phyloP scores from a whole-genome alignment of 352 stramenopile species.

The Phytophthora ramorum region DNA sequence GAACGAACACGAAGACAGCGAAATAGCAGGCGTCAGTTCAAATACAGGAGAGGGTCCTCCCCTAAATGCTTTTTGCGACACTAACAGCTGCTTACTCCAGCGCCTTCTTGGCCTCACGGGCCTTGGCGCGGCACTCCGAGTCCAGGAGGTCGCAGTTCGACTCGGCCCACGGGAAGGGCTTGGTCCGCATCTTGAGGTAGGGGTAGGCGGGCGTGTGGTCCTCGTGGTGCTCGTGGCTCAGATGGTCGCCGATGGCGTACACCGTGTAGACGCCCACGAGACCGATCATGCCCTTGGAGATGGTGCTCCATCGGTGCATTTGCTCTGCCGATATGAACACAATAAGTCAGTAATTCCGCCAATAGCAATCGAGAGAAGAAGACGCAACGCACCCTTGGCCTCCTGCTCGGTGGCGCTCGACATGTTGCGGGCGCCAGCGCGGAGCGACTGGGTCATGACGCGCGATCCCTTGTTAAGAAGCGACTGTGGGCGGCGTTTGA shows the following conservation, averaged over 20 bases:
- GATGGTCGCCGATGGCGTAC: constrained; percentile 66
- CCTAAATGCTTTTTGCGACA: not conserved
- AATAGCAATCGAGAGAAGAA: constrained; percentile 1
- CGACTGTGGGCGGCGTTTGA: constrained; percentile 39
- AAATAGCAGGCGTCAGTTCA: not conserved
- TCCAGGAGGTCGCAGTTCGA: constrained; percentile 86
- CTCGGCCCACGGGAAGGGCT: constrained; percentile 86
- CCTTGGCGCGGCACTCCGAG: constrained; percentile 71
- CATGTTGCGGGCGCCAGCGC: constrained; percentile 74
- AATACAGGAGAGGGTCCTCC: not conserved
- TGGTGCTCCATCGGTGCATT: constrained; percentile 86
- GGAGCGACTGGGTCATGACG: constrained; percentile 55
- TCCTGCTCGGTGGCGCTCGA: constrained; percentile 83
- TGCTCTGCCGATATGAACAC: constrained; percentile 49
- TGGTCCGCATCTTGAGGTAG: constrained; percentile 90
- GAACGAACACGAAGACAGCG: constrained; percentile 10
- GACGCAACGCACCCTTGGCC: constrained; percentile 65
- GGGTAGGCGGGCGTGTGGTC: constrained; percentile 69
- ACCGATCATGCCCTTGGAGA: constrained; percentile 87
- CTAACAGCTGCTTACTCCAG: constrained; percentile 52
- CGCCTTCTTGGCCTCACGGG: constrained; percentile 69
- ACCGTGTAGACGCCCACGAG: constrained; percentile 62
- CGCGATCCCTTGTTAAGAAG: constrained; percentile 73
- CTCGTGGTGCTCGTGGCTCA: constrained; percentile 69
- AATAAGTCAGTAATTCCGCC: not conserved